phyloP scores from a whole-genome alignment of 2,329 filamentous ascomycete genomes.

The Colletotrichum neosansevieriae region DNA sequence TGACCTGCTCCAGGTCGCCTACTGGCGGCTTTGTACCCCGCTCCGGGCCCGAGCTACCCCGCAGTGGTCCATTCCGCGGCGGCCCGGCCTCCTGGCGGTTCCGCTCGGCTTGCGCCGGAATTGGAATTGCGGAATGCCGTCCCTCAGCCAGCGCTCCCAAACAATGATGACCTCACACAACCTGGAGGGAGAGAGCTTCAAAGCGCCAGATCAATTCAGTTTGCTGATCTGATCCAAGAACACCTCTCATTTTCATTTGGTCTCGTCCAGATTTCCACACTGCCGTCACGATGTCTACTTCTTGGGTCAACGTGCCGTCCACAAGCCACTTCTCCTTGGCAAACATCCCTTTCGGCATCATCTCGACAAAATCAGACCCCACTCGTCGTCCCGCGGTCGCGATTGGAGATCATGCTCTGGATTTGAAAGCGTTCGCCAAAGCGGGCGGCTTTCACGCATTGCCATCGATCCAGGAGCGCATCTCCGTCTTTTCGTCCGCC shows the following conservation, averaged over 20 bases:
- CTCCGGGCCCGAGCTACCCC: constrained; percentile 36
- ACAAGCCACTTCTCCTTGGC: constrained; percentile 74
- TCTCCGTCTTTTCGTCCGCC: constrained; percentile 52
- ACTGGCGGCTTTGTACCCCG: constrained; percentile 36
- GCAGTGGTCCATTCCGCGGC: constrained; percentile 32
- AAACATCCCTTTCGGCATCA: constrained; percentile 88
- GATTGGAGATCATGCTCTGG: constrained; percentile 78
- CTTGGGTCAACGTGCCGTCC: constrained; percentile 50
- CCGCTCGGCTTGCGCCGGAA: constrained; percentile 42
- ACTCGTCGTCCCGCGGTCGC: constrained; percentile 75
- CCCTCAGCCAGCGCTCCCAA: constrained; percentile 7
- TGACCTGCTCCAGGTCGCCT: constrained; percentile 12
- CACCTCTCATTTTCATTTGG: background rate
- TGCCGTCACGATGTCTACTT: constrained; percentile 18
- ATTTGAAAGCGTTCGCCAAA: constrained; percentile 72
- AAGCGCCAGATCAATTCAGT: constrained; percentile 1
- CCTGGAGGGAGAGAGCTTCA: background rate
- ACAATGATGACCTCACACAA: constrained; percentile 31
- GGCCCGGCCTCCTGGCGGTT: constrained; percentile 26
- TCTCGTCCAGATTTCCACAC: background rate
- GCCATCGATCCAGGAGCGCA: constrained; percentile 45
- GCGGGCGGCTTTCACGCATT: constrained; percentile 53
- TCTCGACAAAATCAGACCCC: constrained; percentile 70
- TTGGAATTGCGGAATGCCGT: constrained; percentile 39
- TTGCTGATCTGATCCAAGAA: background rate